These are phyloP conservation scores for Saccharomyces eubayanus DNA, from an alignment of 805 yeast genomes.

Conservation along the genomic window DNA sequence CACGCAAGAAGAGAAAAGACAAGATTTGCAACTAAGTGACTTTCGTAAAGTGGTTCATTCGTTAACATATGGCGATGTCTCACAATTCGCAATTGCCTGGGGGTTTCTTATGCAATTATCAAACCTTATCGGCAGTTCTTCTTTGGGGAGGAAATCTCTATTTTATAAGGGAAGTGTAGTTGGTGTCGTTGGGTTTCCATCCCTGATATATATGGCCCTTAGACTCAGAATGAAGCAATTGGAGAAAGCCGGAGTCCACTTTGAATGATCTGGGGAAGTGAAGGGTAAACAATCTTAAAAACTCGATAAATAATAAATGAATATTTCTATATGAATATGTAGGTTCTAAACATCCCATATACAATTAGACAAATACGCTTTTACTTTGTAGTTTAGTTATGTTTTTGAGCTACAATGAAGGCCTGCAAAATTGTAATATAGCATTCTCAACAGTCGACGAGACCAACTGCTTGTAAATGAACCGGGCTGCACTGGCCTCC, in stretches of 20 bases:
- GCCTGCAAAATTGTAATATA: background rate
- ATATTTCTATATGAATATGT: background rate
- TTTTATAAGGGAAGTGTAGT: constrained; percentile 11
- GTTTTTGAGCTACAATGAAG: background rate
- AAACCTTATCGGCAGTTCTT: constrained; percentile 3
- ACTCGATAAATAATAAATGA: background rate
- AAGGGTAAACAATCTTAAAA: no score
- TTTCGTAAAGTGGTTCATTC: constrained; percentile 8
- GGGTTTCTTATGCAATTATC: constrained; percentile 19
- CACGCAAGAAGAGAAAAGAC: constrained; percentile 3
- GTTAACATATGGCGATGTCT: constrained; percentile 16
- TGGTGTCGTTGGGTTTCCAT: constrained; percentile 17
- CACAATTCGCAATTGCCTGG: constrained; percentile 16
- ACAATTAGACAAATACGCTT: background rate
- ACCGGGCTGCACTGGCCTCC: constrained; percentile 60
- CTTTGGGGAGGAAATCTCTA: constrained; percentile 15
- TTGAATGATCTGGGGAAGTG: background rate
- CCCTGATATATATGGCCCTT: constrained; percentile 4
- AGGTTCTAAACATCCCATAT: background rate
- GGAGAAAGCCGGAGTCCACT: background rate
- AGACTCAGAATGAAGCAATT: background rate
- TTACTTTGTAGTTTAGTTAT: background rate
- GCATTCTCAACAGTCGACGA: constrained; percentile 44
- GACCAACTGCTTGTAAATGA: constrained; percentile 48
- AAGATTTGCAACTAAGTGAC: constrained; percentile 1